These are phyloP conservation scores for Suillus bovinus DNA, from an alignment of 768 basidiomycete genomes.

Conservation along the genomic window DNA sequence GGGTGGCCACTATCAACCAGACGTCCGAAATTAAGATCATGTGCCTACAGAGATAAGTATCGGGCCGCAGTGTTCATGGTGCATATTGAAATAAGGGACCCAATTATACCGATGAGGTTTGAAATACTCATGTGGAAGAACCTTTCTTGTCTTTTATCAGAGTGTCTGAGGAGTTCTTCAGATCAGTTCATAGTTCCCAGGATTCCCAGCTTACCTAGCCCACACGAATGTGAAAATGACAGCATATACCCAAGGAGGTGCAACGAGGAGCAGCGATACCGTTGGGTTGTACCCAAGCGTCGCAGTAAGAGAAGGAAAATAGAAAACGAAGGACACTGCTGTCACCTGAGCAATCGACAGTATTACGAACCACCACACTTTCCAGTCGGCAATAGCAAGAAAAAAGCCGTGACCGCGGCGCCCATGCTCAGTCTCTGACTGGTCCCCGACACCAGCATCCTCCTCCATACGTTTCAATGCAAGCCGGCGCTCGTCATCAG, in stretches of 20 bases:
- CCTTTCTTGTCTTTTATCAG: constrained; percentile 68
- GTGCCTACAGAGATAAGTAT: constrained; percentile 60
- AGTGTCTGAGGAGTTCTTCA: constrained; percentile 46
- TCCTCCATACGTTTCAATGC: constrained; percentile 63
- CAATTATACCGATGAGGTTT: constrained; percentile 59
- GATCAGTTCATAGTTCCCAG: background rate
- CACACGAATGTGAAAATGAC: constrained; percentile 53
- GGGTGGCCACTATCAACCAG: constrained; percentile 4
- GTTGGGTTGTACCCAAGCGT: constrained; percentile 70
- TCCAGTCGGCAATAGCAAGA: constrained; percentile 71
- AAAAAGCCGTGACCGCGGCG: constrained; percentile 47
- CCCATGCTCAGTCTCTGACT: constrained; percentile 43
- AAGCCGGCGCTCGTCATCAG: constrained; percentile 41
- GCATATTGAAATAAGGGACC: constrained; percentile 64
- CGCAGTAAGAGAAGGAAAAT: constrained; percentile 73
- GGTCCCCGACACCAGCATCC: constrained; percentile 59
- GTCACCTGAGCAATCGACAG: constrained; percentile 36
- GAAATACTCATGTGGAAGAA: constrained; percentile 66
- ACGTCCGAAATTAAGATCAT: constrained; percentile 10
- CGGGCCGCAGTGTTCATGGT: constrained; percentile 67
- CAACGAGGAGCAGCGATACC: constrained; percentile 68
- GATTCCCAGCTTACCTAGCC: constrained; percentile 40
- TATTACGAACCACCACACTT: constrained; percentile 77
- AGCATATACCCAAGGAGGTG: constrained; percentile 71
- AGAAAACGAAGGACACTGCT: constrained; percentile 73